These are phyloP conservation scores for Aegle marmelos DNA, from an alignment of 345 rosid species.

Conservation along the genomic window DNA sequence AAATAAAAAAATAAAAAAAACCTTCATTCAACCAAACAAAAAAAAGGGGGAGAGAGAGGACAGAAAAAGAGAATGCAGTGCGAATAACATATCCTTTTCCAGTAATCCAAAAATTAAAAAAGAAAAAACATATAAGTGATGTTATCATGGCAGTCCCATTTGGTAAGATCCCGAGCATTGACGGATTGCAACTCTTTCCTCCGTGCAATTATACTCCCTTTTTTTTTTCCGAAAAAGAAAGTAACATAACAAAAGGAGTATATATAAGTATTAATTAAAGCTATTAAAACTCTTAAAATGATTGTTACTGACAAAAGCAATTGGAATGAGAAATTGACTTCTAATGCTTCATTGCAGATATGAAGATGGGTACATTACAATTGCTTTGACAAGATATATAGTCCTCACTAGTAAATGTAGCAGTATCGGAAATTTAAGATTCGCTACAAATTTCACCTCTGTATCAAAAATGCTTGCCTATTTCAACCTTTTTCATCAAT, in stretches of 20 bases:
- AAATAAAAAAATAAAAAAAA: not conserved
- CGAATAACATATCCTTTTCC: not conserved
- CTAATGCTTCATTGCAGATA: constrained; percentile 3
- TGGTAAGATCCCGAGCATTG: not conserved
- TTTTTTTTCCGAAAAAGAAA: not conserved
- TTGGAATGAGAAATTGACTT: not conserved
- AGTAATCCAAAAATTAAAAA: not conserved
- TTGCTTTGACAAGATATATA: constrained; percentile 2
- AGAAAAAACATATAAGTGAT: not conserved
- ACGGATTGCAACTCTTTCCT: not conserved
- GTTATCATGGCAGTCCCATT: not conserved
- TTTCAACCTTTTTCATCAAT: constrained; percentile 83
- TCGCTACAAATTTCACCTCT: constrained; percentile 16
- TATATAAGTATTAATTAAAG: not conserved
- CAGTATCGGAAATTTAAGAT: not conserved
- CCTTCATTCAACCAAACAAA: too few species aligned
- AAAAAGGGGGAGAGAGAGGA: not conserved
- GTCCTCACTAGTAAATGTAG: constrained; percentile 6
- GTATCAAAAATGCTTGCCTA: constrained; percentile 87
- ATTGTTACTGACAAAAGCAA: not conserved
- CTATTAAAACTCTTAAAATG: not conserved
- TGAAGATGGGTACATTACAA: not conserved
- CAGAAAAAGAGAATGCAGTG: too few species aligned
- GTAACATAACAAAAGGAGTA: not conserved
- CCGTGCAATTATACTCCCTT: not conserved